Evolutionary conservation across 2,329 filamentous ascomycete species (phyloP).

Genomic region (Tolypocladium inflatum): DNA sequence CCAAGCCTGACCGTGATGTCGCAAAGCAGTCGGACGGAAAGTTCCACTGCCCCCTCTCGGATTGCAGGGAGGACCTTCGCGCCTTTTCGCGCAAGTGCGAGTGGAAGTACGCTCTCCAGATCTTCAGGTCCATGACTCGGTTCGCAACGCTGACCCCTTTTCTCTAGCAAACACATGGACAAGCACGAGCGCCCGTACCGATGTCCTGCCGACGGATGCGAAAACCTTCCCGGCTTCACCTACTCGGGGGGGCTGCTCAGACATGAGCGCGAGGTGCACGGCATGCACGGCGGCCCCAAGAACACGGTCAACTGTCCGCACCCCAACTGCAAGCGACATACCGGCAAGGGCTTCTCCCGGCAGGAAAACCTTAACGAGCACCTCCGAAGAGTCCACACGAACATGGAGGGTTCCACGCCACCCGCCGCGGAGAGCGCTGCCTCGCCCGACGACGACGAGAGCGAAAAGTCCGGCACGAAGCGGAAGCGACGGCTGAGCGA

Average conservation of each 20-base stretch:
- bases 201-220: conserved; percentile 72
- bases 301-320: conserved; percentile 83
- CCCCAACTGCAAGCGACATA: conserved; percentile 77
- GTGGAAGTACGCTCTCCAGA: conserved; percentile 64
- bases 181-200: conserved; percentile 93
- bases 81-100: conserved; percentile 79
- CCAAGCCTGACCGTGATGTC: conserved; percentile 48
- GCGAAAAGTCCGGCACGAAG: conserved; percentile 35
- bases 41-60: conserved; percentile 62
- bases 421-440: conserved; percentile 22
- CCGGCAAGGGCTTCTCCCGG: conserved; percentile 81
- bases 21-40: conserved; percentile 62
- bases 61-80: conserved; percentile 55
- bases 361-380: conserved; percentile 94
- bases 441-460: conserved; percentile 37
- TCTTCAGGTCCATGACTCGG: too few species aligned
- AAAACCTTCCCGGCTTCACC: conserved; percentile 88
- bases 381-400: conserved; percentile 75
- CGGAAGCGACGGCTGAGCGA: conserved; percentile 32
- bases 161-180: conserved; percentile 86
- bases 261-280: conserved; percentile 89
- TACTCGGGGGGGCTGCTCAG: conserved; percentile 85
- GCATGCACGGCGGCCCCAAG: conserved; percentile 79
- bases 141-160: background rate
- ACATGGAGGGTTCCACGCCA: conserved; percentile 26